Conservation (phyloP, 306 rosid species). For the Ammopiptanthus mongolicus region DNA sequence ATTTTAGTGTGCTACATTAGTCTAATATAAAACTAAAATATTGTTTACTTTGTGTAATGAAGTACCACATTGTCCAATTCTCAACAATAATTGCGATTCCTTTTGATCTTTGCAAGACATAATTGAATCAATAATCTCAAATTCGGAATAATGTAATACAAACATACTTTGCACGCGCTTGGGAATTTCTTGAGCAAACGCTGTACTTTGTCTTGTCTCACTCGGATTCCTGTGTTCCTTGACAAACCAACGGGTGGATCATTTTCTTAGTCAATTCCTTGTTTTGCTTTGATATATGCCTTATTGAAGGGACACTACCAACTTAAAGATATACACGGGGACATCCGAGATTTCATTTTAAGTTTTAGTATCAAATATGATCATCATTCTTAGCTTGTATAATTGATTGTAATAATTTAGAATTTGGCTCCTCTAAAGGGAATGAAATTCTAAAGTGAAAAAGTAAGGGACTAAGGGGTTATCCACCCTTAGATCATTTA, state of each 20-base stretch:
- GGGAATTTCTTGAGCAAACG: neutral
- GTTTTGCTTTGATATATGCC: constrained; percentile 4
- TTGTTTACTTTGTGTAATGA: neutral
- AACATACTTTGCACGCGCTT: neutral
- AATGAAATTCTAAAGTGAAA: no score
- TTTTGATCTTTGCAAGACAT: constrained; percentile 8
- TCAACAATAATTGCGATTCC: constrained; percentile 36
- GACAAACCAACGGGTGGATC: neutral
- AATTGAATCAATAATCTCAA: constrained; percentile 1
- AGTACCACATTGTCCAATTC: neutral
- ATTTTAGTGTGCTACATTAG: neutral
- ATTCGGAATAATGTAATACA: constrained; percentile 2
- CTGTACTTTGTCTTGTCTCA: neutral
- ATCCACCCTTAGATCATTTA: no score
- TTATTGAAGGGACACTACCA: constrained; percentile 27
- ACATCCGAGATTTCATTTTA: constrained; percentile 9
- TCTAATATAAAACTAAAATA: neutral
- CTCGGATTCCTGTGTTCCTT: neutral
- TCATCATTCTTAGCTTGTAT: constrained; percentile 9
- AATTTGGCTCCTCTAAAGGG: no score
- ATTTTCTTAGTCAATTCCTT: constrained; percentile 21
- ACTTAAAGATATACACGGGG: constrained; percentile 16
- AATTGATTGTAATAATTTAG: no score
- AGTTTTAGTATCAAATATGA: neutral
- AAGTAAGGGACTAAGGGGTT: no score